Conservation (phyloP, 176 grass and related monocot genomes). For the Oryza coarctata region DNA sequence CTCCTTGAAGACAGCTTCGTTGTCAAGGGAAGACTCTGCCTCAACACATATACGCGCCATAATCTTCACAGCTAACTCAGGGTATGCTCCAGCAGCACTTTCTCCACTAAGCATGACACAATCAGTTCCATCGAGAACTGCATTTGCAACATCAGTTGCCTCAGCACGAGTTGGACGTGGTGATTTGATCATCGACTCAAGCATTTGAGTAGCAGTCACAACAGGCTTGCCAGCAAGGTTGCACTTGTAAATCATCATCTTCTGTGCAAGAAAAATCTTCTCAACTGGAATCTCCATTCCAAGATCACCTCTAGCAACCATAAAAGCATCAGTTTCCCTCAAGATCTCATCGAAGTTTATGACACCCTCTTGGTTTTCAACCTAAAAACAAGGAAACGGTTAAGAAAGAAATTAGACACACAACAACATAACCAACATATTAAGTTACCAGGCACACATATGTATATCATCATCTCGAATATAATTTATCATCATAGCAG, state of each 20-base stretch:
- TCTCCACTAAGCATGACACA: slow-evolving; percentile 98
- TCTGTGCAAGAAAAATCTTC: slow-evolving; percentile 94
- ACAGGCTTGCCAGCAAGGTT: slow-evolving; percentile 88
- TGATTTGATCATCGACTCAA: slow-evolving; percentile 94
- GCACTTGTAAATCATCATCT: slow-evolving; percentile 99
- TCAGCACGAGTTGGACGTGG: slow-evolving; percentile 87
- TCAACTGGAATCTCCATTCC: slow-evolving; percentile 97
- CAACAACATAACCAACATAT: background rate
- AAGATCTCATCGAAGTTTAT: slow-evolving; percentile 91
- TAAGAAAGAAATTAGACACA: slow-evolving; percentile 28
- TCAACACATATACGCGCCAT: slow-evolving; percentile 88
- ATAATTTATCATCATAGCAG: slow-evolving; percentile 18
- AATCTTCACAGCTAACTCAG: slow-evolving; percentile 87
- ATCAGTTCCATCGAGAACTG: slow-evolving; percentile 86
- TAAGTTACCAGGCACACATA: background rate
- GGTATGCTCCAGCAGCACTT: slow-evolving; percentile 86
- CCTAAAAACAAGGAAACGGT: slow-evolving; percentile 38
- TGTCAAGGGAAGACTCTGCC: slow-evolving; percentile 84
- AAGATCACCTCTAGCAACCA: slow-evolving; percentile 93
- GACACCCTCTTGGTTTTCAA: slow-evolving; percentile 95
- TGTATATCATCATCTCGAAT: background rate
- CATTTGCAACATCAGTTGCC: slow-evolving; percentile 93
- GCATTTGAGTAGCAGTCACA: slow-evolving; percentile 93
- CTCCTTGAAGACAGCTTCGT: slow-evolving; percentile 73
- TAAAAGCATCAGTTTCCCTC: slow-evolving; percentile 88